Conservation (phyloP, 1,139 yeast genomes). For the Zygosaccharomyces pseudobailii region DNA sequence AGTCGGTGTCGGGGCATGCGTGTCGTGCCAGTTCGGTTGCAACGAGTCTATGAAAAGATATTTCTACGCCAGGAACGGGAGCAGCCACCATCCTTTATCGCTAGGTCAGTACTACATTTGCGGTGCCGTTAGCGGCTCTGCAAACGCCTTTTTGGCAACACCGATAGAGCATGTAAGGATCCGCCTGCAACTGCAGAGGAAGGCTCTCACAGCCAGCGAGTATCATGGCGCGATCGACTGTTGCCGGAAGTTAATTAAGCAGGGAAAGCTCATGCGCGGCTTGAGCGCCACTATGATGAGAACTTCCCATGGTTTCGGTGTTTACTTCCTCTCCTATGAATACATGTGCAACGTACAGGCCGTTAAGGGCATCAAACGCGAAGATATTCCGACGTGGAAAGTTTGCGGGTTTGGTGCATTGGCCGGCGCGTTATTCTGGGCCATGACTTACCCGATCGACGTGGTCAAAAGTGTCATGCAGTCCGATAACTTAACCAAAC, state of each 20-base stretch:
- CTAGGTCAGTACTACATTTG: constrained; percentile 64
- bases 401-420: constrained; percentile 78
- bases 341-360: constrained; percentile 65
- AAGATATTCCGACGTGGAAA: constrained; percentile 78
- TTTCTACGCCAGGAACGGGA: constrained; percentile 36
- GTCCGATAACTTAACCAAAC: constrained; percentile 63
- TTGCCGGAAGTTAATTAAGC: constrained; percentile 48
- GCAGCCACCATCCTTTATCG: constrained; percentile 38
- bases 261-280: constrained; percentile 75
- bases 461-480: constrained; percentile 82
- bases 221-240: constrained; percentile 82
- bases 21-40: constrained; percentile 82
- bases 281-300: constrained; percentile 73
- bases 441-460: constrained; percentile 75
- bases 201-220: constrained; percentile 37
- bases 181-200: constrained; percentile 77
- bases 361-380: constrained; percentile 44
- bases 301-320: constrained; percentile 84
- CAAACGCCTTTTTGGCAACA: constrained; percentile 79
- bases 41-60: constrained; percentile 89
- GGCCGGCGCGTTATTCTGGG: constrained; percentile 86
- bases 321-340: constrained; percentile 84
- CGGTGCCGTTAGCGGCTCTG: constrained; percentile 86
- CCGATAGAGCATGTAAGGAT: constrained; percentile 95
- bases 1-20: constrained; percentile 90